Conservation (phyloP, 148 eudicot species). For the Camellia granthamiana region DNA sequence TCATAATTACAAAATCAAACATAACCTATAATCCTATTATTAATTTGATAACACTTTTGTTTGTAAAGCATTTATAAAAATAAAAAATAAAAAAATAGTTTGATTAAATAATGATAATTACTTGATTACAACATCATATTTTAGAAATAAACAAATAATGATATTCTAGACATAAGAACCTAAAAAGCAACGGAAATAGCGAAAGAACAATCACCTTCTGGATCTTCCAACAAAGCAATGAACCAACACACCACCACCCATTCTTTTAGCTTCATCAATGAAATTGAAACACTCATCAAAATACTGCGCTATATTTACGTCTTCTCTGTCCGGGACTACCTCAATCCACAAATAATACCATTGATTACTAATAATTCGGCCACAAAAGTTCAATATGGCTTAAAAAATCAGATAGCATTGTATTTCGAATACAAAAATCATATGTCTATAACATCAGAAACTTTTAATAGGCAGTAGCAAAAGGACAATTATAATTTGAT, state of each 20-base stretch:
- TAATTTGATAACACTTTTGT: too few relatives aligned
- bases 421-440: neutral
- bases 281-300: constrained; percentile 78
- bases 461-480: neutral
- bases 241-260: constrained; percentile 76
- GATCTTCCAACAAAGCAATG: constrained; percentile 96
- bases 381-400: neutral
- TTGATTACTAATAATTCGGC: constrained; percentile 6
- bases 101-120: too few relatives aligned
- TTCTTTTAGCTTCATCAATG: constrained; percentile 71
- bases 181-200: constrained; percentile 1
- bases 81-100: too few relatives aligned
- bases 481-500: too few relatives aligned
- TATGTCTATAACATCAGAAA: neutral
- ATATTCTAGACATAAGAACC: neutral
- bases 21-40: too few relatives aligned
- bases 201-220: constrained; percentile 58
- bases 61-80: too few relatives aligned
- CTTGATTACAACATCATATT: too few relatives aligned
- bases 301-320: constrained; percentile 46
- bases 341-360: constrained; percentile 22
- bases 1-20: too few relatives aligned
- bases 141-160: neutral
- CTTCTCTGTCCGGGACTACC: constrained; percentile 64
- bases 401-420: neutral